Evolutionary conservation across 2,329 filamentous ascomycete genomes (phyloP), one percentile per base, ranked within the genome.

Genomic region (Westerdykella sp.): DNA sequence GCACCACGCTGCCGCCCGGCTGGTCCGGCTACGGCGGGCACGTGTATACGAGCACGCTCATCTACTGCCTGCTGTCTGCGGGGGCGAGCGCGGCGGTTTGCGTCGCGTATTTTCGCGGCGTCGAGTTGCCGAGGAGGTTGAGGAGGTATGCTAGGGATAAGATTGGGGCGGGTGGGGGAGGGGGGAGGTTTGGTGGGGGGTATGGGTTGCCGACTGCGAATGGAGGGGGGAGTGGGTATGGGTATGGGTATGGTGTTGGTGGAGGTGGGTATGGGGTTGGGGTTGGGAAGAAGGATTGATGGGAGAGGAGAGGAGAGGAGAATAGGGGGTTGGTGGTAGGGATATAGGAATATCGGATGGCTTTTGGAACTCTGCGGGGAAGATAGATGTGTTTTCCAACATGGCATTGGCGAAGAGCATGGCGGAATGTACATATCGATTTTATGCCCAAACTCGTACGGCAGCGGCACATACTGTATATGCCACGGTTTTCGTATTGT

Each of bases 1-100:
- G 79, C 18, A 83, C 85, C 1, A 73, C 76, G 31, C 71, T 91
- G 50, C 86, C 85, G 50, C 64, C 73, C 46, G 56, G 76, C 49
- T 74, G 78, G 77, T 46, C 69, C 54, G 67, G 76, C 45, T 55
- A 76, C 34, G 73, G 74, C 1, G 72, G 74, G 1, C 73, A 77
- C 56, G 57, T 76, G 37, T 75, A 73, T 44, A 69, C 70, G 41
- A 70, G 65, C 40, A 76, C 73, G 39, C 54, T 75, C 42, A 59
- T 74, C 42, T 77, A 75, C 48, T 77, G 73, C 45, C 48, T 73
- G 51, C 47, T 73, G 44, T 73, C 62, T 51, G 74, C 69, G 10
- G 66, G 65, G 4, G 71, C 69, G 39, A 73, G 70, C 36, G 71
- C 73, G 13, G 70, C 72, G 16, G 66, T 75, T 39, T 78, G 75